phyloP scores from a whole-genome alignment of 2,329 filamentous ascomycete genomes.

The Ilyonectria mors-panacis region DNA sequence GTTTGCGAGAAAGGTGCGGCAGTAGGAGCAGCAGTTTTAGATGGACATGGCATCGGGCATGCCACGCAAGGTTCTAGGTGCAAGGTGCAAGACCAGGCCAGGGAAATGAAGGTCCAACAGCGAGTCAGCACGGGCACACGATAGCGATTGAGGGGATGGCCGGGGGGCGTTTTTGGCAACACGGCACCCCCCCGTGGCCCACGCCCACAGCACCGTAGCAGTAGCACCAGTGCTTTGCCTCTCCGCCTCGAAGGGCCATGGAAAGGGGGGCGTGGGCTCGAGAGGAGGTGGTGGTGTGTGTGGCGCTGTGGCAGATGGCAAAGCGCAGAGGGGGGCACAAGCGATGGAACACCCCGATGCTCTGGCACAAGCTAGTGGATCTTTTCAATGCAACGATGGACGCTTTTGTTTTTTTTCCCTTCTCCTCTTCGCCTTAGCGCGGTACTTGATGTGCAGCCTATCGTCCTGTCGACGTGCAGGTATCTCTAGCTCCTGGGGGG shows the following conservation, averaged over 20 bases:
- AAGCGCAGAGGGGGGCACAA: constrained; percentile 1
- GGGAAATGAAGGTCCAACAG: constrained; percentile 34
- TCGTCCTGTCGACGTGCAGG: background rate
- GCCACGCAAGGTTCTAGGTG: constrained; percentile 11
- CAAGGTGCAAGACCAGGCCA: constrained; percentile 23
- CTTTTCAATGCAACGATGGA: constrained; percentile 18
- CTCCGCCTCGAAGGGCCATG: background rate
- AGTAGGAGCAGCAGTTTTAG: constrained; percentile 1
- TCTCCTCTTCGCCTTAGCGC: constrained; percentile 18
- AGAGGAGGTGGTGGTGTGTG: background rate
- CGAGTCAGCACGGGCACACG: constrained; percentile 32
- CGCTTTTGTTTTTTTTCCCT: constrained; percentile 7
- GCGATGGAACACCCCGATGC: constrained; percentile 26
- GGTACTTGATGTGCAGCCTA: constrained; percentile 4
- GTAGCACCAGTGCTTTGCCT: background rate
- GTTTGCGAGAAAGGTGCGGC: constrained; percentile 1
- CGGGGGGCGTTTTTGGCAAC: constrained; percentile 3
- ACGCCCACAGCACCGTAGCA: background rate
- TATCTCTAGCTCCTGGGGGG: background rate
- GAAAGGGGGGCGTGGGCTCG: background rate
- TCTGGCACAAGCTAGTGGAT: constrained; percentile 27
- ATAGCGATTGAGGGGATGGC: constrained; percentile 18
- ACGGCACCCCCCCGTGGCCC: background rate
- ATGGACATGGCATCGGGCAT: constrained; percentile 7
- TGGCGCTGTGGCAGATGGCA: constrained; percentile 1